These are phyloP conservation scores for Lactifluus pinguis DNA, from an alignment of 768 basidiomycete species.

Conservation along the genomic window DNA sequence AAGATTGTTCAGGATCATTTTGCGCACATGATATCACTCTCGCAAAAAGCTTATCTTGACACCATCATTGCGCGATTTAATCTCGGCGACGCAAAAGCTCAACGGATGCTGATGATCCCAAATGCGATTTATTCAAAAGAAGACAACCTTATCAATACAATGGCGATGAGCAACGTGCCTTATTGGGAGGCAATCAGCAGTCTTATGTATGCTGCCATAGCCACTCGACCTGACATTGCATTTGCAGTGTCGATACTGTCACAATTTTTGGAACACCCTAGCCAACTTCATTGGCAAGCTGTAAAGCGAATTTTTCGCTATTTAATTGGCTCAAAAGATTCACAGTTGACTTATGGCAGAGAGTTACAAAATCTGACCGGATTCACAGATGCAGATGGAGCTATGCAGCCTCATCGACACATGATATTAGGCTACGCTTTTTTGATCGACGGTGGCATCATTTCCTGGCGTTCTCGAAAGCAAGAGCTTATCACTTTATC, in stretches of 20 bases:
- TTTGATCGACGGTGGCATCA: neutral
- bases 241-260: neutral
- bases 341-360: neutral
- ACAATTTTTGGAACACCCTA: neutral
- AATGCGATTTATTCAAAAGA: neutral
- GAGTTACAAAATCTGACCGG: no score
- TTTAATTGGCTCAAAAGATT: neutral
- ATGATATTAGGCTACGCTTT: neutral
- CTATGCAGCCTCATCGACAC: neutral
- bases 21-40: no score
- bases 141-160: neutral
- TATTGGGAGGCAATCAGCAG: no score
- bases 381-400: no score
- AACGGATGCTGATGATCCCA: neutral
- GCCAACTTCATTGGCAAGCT: neutral
- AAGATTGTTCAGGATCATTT: no score
- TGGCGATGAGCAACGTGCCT: no score
- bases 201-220: neutral
- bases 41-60: no score
- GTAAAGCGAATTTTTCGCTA: neutral
- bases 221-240: neutral
- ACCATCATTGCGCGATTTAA: no score
- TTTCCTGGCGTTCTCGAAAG: neutral
- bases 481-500: neutral
- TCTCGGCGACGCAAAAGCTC: no score